Evolutionary conservation across 2,329 filamentous ascomycete species (phyloP).

Genomic region (Monilinia fructigena): DNA sequence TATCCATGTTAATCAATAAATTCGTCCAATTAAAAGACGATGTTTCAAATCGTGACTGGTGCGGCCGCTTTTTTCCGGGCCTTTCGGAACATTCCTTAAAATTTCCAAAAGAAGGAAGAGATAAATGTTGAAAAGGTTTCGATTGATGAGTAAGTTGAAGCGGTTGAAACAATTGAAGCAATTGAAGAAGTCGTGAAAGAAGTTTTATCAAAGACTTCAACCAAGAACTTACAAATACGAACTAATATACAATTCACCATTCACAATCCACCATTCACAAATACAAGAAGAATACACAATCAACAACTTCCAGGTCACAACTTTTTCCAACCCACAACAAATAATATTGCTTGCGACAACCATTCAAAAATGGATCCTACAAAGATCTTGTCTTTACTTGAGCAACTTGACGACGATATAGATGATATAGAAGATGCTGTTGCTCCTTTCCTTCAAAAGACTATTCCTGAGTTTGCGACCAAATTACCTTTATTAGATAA

Average conservation of each 20-base stretch:
- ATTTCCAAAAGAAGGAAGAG: neutral
- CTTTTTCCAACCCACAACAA: neutral
- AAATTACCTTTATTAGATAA: constrained; percentile 91
- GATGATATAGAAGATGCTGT: constrained; percentile 75
- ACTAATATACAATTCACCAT: no score
- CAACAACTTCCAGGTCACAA: no score
- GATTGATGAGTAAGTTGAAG: neutral
- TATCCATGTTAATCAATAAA: neutral
- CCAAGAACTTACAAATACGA: neutral
- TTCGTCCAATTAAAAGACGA: constrained; percentile 10
- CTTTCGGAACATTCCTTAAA: neutral
- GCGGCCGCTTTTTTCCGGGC: constrained; percentile 14
- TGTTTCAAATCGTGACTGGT: constrained; percentile 1
- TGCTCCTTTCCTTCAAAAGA: constrained; percentile 65
- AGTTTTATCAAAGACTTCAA: no score
- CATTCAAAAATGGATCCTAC: constrained; percentile 44
- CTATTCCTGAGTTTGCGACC: constrained; percentile 65
- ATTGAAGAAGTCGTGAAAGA: no score
- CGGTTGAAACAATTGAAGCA: no score
- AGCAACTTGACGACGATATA: constrained; percentile 70
- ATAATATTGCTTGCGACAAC: neutral
- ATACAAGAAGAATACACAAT: neutral
- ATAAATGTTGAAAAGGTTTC: neutral
- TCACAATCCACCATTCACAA: no score
- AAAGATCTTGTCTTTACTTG: constrained; percentile 36